A percentile compares a stretch with the other conserved stretches of the same genome.
Evolutionary conservation across 768 basidiomycete genomes (phyloP).

Genomic region (Auriscalpium microsporum): DNA sequence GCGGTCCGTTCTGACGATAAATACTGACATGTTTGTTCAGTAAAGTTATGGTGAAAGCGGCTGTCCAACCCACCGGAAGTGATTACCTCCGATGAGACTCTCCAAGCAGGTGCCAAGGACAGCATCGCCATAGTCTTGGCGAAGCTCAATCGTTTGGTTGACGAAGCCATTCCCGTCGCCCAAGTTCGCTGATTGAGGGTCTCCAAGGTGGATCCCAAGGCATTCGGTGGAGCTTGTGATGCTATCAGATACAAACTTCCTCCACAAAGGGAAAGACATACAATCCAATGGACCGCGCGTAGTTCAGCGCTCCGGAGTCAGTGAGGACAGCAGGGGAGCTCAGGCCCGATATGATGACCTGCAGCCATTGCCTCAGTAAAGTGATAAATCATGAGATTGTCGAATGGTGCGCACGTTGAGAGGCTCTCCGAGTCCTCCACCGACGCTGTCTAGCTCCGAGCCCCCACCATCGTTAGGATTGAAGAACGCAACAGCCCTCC

Average conservation of each 20-base stretch:
- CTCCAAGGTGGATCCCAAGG: conserved; percentile 26
- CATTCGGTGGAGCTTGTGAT: conserved; percentile 18
- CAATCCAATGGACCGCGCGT: conserved; percentile 11
- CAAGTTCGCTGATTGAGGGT: conserved; percentile 33
- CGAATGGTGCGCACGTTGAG: conserved; percentile 6
- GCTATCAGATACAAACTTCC: background rate
- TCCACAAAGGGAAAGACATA: background rate
- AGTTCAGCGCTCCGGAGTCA: conserved; percentile 11
- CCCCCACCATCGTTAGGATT: background rate
- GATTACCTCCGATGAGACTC: conserved; percentile 19
- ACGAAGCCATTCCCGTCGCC: conserved; percentile 39
- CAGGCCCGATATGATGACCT: conserved; percentile 12
- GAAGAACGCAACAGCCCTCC: background rate
- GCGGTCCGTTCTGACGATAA: conserved; percentile 24
- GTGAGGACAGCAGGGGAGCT: conserved; percentile 9
- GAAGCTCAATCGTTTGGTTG: conserved; percentile 36
- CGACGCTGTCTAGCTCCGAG: background rate
- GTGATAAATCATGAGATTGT: background rate
- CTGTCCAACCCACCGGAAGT: conserved; percentile 2
- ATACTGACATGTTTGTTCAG: conserved; percentile 5
- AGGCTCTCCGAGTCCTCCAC: conserved; percentile 7
- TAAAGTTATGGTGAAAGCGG: background rate
- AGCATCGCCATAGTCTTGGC: conserved; percentile 34
- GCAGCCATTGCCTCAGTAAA: background rate
- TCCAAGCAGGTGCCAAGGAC: conserved; percentile 33